Evolutionary conservation across 305 asterid genomes (phyloP).

Genomic region (Solanum chacoense): DNA sequence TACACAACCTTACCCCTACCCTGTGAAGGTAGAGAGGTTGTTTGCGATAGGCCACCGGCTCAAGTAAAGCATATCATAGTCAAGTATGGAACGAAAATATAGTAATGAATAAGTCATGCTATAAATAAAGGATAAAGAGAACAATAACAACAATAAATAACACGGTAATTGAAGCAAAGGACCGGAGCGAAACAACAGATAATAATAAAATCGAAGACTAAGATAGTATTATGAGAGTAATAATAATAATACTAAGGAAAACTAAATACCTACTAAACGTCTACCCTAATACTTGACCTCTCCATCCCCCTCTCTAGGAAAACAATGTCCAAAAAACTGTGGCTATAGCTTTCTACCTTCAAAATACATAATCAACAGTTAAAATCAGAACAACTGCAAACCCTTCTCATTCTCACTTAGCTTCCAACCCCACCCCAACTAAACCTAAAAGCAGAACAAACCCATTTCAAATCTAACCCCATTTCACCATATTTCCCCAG

Average conservation of each 20-base stretch:
- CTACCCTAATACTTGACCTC: not conserved
- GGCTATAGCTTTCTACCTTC: not conserved
- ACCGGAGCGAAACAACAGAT: not conserved
- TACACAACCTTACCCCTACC: not conserved
- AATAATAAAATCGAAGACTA: not conserved
- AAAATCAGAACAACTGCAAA: not conserved
- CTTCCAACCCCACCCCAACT: not conserved
- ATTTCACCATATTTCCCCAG: not conserved
- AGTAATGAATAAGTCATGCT: not conserved
- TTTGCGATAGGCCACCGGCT: not conserved
- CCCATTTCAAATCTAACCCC: slow-evolving; percentile 4
- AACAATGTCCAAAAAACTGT: not conserved
- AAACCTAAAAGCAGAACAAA: not conserved
- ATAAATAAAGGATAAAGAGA: not conserved
- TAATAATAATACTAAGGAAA: not conserved
- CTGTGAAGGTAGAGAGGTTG: not conserved
- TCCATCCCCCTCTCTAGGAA: not conserved
- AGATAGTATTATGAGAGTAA: not conserved
- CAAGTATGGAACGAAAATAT: not conserved
- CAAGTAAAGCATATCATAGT: not conserved
- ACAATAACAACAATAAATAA: not conserved
- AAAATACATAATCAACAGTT: not conserved
- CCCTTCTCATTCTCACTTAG: not conserved
- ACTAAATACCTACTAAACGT: not conserved
- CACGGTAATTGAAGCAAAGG: not conserved